Evolutionary conservation across 2,329 filamentous ascomycete genomes (phyloP).

Genomic region (Arthrinium puccinioides): DNA sequence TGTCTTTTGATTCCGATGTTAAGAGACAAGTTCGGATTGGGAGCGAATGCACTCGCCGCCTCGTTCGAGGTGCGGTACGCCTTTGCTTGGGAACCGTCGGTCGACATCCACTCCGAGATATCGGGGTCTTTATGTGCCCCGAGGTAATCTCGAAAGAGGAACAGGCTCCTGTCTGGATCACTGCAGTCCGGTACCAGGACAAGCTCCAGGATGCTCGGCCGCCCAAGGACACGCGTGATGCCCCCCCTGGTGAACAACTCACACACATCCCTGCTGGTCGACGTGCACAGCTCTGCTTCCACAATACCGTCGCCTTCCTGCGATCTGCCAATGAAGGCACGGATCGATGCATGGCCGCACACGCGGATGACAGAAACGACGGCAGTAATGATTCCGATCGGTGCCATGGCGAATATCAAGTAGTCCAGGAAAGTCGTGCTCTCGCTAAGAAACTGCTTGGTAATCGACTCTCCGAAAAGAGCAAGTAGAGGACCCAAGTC

Average conservation of each 20-base stretch:
- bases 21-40: too few species aligned
- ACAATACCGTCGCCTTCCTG: slow-evolving; percentile 23
- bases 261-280: slow-evolving; percentile 28
- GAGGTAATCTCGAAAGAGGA: too few species aligned
- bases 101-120: too few species aligned
- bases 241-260: slow-evolving; percentile 26
- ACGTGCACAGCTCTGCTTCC: slow-evolving; percentile 32
- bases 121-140: too few species aligned
- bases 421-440: slow-evolving; percentile 20
- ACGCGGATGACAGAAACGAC: slow-evolving; percentile 21
- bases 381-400: slow-evolving; percentile 31
- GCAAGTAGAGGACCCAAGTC: slow-evolving; percentile 25
- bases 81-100: too few species aligned
- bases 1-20: too few species aligned
- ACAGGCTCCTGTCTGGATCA: too few species aligned
- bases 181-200: too few species aligned
- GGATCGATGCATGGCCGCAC: slow-evolving; percentile 16
- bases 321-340: slow-evolving; percentile 29
- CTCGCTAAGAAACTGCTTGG: slow-evolving; percentile 18
- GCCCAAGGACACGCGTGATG: slow-evolving; percentile 24
- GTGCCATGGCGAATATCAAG: slow-evolving; percentile 25
- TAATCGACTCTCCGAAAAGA: slow-evolving; percentile 12
- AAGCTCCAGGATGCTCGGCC: slow-evolving; percentile 22
- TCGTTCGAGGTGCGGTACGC: too few species aligned
- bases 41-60: too few species aligned